Percentiles rank a stretch among this genome's conserved stretches.
Evolutionary conservation across 192 early-diverging fungal genomes (phyloP).

Genomic region (Coemansia sp.): DNA sequence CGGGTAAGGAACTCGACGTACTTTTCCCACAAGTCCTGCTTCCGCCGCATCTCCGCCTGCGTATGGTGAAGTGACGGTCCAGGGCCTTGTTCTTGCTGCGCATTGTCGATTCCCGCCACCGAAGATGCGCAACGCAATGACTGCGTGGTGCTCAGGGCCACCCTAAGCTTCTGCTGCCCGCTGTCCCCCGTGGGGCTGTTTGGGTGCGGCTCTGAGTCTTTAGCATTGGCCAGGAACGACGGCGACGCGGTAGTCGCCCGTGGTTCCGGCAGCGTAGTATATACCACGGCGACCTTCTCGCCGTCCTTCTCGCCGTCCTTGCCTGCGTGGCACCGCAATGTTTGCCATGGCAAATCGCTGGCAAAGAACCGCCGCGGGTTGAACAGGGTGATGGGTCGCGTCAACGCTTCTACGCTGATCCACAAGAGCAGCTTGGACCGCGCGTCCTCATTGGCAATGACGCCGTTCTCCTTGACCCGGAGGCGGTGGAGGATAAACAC

Average conservation of each 20-base stretch:
- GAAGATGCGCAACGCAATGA: too few species aligned
- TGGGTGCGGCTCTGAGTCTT: too few species aligned
- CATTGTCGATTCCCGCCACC: too few species aligned
- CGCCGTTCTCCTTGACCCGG: not conserved
- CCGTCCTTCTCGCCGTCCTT: not conserved
- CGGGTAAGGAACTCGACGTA: conserved; percentile 24
- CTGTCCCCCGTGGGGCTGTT: too few species aligned
- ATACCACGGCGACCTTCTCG: not conserved
- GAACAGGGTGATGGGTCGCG: conserved; percentile 24
- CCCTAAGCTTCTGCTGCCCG: too few species aligned
- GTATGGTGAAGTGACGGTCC: too few species aligned
- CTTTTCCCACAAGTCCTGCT: conserved; percentile 33
- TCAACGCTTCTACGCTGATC: conserved; percentile 27
- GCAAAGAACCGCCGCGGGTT: conserved; percentile 42
- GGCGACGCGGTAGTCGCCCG: too few species aligned
- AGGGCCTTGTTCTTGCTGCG: too few species aligned
- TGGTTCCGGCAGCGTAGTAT: too few species aligned
- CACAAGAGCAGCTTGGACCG: conserved; percentile 1
- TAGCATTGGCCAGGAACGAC: too few species aligned
- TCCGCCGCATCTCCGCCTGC: not conserved
- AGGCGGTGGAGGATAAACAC: conserved; percentile 9
- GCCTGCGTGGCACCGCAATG: not conserved
- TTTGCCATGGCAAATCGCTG: conserved; percentile 21
- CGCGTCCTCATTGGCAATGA: not conserved
- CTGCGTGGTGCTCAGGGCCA: too few species aligned